A percentile compares a stretch with the other conserved stretches of the same genome.
Conservation (phyloP, 2,329 filamentous ascomycete genomes). For the Scedosporium aurantiacum region DNA sequence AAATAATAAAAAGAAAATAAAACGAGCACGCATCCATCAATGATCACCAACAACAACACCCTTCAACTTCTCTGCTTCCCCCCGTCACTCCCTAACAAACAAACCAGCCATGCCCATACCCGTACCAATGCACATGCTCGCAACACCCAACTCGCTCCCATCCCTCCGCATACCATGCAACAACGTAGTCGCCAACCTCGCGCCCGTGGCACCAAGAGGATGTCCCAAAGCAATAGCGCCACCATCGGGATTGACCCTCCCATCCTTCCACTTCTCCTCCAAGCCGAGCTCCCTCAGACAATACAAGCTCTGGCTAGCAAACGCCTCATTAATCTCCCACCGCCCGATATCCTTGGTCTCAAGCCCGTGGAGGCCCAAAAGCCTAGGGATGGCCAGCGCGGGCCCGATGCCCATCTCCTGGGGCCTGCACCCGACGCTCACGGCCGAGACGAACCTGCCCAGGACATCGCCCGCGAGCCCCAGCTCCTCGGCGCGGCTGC, state of each 20-base stretch:
- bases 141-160: constrained; percentile 67
- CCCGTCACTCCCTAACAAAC: constrained; percentile 49
- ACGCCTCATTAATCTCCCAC: constrained; percentile 91
- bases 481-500: constrained; percentile 65
- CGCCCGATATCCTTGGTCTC: constrained; percentile 59
- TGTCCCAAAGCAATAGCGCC: constrained; percentile 92
- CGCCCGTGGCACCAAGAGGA: constrained; percentile 79
- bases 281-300: constrained; percentile 62
- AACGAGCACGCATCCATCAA: too few relatives aligned
- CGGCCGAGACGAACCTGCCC: constrained; percentile 70
- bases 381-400: constrained; percentile 71
- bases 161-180: constrained; percentile 54
- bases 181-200: constrained; percentile 66
- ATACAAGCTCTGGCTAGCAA: constrained; percentile 56
- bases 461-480: constrained; percentile 61
- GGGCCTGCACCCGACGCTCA: constrained; percentile 66
- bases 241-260: constrained; percentile 79
- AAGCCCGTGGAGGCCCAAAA: constrained; percentile 61
- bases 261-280: constrained; percentile 47
- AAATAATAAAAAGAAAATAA: background rate
- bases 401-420: constrained; percentile 95
- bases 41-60: background rate
- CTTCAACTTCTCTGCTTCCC: background rate
- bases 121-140: constrained; percentile 83
- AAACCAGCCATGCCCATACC: constrained; percentile 67